Evolutionary conservation across 2,329 filamentous ascomycete species (phyloP).

Genomic region (Colletotrichum euphorbiae): DNA sequence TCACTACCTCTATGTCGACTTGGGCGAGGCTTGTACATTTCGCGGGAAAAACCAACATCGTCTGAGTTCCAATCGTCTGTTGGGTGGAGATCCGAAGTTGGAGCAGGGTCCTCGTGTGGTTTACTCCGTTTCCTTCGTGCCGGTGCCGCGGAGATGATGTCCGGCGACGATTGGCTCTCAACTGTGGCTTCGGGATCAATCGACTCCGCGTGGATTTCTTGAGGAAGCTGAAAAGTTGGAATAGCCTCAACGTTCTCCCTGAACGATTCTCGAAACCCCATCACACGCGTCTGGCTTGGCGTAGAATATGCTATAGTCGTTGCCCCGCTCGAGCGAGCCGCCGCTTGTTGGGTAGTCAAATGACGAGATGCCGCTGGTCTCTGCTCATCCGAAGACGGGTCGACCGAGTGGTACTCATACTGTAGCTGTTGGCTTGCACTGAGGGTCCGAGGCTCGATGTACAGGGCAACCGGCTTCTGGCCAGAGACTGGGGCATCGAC

Average conservation of each 20-base stretch:
- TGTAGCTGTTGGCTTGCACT: slow-evolving; percentile 53
- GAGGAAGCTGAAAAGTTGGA: background rate
- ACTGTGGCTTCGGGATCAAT: background rate
- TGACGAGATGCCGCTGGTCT: slow-evolving; percentile 22
- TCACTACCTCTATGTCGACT: slow-evolving; percentile 38
- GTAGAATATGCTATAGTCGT: slow-evolving; percentile 52
- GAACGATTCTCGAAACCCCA: background rate
- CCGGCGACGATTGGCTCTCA: slow-evolving; percentile 40
- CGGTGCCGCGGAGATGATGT: slow-evolving; percentile 40
- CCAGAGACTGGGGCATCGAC: slow-evolving; percentile 28
- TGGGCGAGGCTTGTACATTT: slow-evolving; percentile 25
- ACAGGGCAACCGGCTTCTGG: slow-evolving; percentile 44
- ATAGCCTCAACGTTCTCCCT: background rate
- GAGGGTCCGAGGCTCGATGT: slow-evolving; percentile 49
- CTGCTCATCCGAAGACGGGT: slow-evolving; percentile 41
- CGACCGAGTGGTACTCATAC: slow-evolving; percentile 51
- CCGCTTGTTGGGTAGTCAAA: slow-evolving; percentile 24
- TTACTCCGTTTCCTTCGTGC: slow-evolving; percentile 31
- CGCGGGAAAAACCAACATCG: slow-evolving; percentile 16
- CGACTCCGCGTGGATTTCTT: background rate
- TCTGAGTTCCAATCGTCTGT: slow-evolving; percentile 39
- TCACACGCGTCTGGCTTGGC: slow-evolving; percentile 45
- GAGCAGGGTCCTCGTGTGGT: background rate
- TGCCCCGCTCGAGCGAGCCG: slow-evolving; percentile 45
- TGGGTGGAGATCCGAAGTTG: background rate